A percentile compares a stretch with the other conserved stretches of the same genome.
Evolutionary conservation across 768 basidiomycete species (phyloP).

Genomic region (Candolleomyces aberdarensis): DNA sequence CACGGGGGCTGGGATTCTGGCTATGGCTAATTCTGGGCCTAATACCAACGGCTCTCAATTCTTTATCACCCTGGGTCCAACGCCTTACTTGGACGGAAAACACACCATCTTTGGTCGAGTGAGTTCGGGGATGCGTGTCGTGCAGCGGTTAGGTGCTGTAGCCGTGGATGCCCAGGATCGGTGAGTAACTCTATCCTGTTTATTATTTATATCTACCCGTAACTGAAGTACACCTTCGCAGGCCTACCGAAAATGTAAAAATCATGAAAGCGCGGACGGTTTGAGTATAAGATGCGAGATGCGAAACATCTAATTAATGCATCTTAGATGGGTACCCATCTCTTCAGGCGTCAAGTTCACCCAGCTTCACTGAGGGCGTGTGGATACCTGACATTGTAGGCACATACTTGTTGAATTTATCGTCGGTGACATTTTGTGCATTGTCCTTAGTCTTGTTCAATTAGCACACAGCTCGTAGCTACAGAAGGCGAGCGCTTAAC

Average conservation of each 20-base stretch:
- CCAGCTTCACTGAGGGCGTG: too few relatives aligned
- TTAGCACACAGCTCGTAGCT: too few relatives aligned
- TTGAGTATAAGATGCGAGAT: slow-evolving; percentile 16
- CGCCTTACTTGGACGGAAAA: slow-evolving; percentile 80
- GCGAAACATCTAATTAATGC: not conserved
- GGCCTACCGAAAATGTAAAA: slow-evolving; percentile 80
- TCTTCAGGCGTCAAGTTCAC: too few relatives aligned
- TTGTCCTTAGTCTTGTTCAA: too few relatives aligned
- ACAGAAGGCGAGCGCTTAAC: too few relatives aligned
- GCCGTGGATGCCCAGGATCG: slow-evolving; percentile 85
- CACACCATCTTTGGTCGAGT: slow-evolving; percentile 93
- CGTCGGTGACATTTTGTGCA: too few relatives aligned
- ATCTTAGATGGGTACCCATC: not conserved
- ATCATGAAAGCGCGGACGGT: slow-evolving; percentile 68
- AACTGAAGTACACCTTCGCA: slow-evolving; percentile 14
- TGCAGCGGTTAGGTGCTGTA: slow-evolving; percentile 89
- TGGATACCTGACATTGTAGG: too few relatives aligned
- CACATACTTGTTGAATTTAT: too few relatives aligned
- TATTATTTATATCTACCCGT: slow-evolving; percentile 1
- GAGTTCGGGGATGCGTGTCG: slow-evolving; percentile 84
- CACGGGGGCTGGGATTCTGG: slow-evolving; percentile 94
- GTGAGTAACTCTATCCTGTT: slow-evolving; percentile 40
- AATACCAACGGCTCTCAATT: slow-evolving; percentile 94
- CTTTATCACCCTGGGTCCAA: slow-evolving; percentile 83
- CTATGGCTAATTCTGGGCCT: slow-evolving; percentile 97